Evolutionary conservation across 192 early-diverging fungal species (phyloP), one percentile per base, ranked within the genome.

Genomic region (Glomus cerebriforme): DNA sequence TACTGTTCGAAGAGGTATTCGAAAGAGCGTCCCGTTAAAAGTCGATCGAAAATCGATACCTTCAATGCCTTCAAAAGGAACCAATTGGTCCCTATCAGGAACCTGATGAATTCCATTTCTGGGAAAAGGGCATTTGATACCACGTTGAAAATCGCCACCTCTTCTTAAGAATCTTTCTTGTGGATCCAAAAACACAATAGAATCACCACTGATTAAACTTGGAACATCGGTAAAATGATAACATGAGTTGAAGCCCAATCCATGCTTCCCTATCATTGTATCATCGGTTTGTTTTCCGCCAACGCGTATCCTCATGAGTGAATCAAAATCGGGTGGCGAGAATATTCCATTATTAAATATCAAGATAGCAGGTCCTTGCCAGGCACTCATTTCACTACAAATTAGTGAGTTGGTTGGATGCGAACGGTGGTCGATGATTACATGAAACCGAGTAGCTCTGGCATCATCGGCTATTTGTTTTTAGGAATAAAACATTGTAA

Each of bases 331-430:
- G 0, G 29, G 32, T 32, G 73, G 31, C 34, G 32, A 73, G 26
- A 82, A 82, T 59, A 66, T 32, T 31, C 35, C 70, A 59, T 82
- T 37, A 65, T 82, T 82, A 35, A 73, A 82, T 15, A 82, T 39
- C 10, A 78, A 37, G 8, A 82, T 32, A 34, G 81, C 78, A 7
- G 81, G 81, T 8, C 81, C 81, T 62, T 82, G 81, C 69, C 81
- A 82, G 1, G n/a, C 78, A 15, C 26, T 59, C 81, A 82, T 79
- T 27, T 43, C 68, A 9, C n/a, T 6, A 24, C 22, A 43, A 43
- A 70, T 34, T 45, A 70, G 10, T 29, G 68, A 24, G 7, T 27
- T 12, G n/a, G 22, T 45, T 2, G 34, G 62, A 17, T 68, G 67
- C 4, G 24, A 37, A 19, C 79, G 79, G 8, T 24, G 6, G 27